Percentiles rank a stretch among this genome's conserved stretches.
These are phyloP conservation scores for Adenanthera pavonina DNA, from an alignment of 306 rosid genomes.

Conservation along the genomic window DNA sequence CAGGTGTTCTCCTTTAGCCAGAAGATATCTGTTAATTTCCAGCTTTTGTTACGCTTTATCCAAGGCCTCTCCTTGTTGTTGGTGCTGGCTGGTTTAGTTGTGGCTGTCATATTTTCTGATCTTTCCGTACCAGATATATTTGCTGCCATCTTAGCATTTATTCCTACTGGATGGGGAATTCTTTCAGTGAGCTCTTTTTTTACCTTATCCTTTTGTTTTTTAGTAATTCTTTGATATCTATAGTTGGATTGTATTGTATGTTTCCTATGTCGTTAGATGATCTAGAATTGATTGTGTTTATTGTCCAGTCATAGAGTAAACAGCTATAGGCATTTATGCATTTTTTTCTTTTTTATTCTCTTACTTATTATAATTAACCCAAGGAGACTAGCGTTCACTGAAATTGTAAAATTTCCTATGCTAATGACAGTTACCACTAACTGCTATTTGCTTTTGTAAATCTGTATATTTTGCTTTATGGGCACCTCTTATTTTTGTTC, in stretches of 20 bases:
- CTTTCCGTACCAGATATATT: slow-evolving; percentile 74
- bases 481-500: too few relatives aligned
- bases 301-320: background rate
- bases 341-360: background rate
- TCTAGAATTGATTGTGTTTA: background rate
- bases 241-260: background rate
- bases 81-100: slow-evolving; percentile 75
- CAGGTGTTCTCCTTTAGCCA: slow-evolving; percentile 96
- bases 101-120: slow-evolving; percentile 63
- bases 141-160: slow-evolving; percentile 81
- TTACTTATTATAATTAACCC: background rate
- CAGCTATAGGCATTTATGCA: background rate
- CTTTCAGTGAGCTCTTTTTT: slow-evolving; percentile 70
- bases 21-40: slow-evolving; percentile 91
- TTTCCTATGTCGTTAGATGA: slow-evolving; percentile 18
- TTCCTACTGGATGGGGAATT: slow-evolving; percentile 97
- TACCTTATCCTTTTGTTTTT: slow-evolving; percentile 6
- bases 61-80: slow-evolving; percentile 86
- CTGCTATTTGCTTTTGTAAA: too few relatives aligned
- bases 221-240: background rate
- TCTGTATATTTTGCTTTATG: too few relatives aligned
- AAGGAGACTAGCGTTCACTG: background rate
- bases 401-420: background rate
- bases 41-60: slow-evolving; percentile 84
- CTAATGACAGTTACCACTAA: too few relatives aligned